phyloP scores from a whole-genome alignment of 345 rosid species.

The Mallotus nudiflorus region DNA sequence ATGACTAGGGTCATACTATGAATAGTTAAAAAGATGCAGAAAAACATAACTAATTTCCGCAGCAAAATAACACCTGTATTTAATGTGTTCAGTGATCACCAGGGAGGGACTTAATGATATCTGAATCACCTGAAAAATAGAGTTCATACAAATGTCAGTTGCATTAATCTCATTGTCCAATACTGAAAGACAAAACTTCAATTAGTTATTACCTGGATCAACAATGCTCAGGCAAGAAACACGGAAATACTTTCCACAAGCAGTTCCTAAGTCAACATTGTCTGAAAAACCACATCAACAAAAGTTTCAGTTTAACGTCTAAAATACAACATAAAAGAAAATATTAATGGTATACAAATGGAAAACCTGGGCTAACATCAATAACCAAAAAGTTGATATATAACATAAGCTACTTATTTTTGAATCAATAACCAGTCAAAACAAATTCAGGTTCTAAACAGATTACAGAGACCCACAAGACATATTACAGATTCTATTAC shows the following conservation, averaged over 20 bases:
- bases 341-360: background rate
- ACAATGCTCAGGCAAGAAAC: slow-evolving; percentile 70
- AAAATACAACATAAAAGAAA: no score
- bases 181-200: background rate
- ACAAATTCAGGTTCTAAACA: background rate
- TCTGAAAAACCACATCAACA: slow-evolving; percentile 23
- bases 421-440: background rate
- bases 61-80: background rate
- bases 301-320: background rate
- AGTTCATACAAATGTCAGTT: background rate
- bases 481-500: no score
- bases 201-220: slow-evolving; percentile 47
- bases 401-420: no score
- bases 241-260: slow-evolving; percentile 71
- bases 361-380: no score
- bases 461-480: no score
- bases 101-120: slow-evolving; percentile 69
- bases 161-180: background rate
- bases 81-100: slow-evolving; percentile 45
- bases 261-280: slow-evolving; percentile 73
- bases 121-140: slow-evolving; percentile 57
- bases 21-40: no score
- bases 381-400: no score
- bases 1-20: no score
- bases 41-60: no score